Conservation (phyloP, 2,329 filamentous ascomycete species). For the Nemania sp. region DNA sequence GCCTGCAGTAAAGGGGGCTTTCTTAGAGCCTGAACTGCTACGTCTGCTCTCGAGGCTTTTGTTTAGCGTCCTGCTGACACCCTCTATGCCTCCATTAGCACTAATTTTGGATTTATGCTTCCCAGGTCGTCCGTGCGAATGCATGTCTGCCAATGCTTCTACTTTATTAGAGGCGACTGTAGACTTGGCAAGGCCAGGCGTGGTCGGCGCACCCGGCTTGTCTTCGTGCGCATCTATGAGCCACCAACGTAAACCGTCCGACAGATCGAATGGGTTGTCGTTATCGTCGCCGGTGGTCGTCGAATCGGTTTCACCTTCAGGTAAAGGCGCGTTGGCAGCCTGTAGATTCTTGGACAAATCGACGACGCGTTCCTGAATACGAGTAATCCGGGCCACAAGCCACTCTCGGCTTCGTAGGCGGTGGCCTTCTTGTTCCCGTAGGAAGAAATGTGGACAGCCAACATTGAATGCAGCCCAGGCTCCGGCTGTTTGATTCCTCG, state of each 20-base stretch:
- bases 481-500: slow-evolving; percentile 88
- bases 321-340: slow-evolving; percentile 48
- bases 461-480: slow-evolving; percentile 99
- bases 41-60: slow-evolving; percentile 91
- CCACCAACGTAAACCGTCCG: slow-evolving; percentile 94
- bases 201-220: slow-evolving; percentile 88
- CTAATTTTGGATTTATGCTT: slow-evolving; percentile 50
- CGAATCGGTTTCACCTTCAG: slow-evolving; percentile 54
- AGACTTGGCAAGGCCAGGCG: slow-evolving; percentile 86
- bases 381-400: slow-evolving; percentile 92
- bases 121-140: slow-evolving; percentile 50
- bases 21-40: slow-evolving; percentile 84
- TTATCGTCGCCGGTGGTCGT: slow-evolving; percentile 70
- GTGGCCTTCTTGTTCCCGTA: slow-evolving; percentile 90
- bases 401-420: slow-evolving; percentile 85
- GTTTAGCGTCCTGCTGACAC: slow-evolving; percentile 76
- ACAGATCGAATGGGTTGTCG: slow-evolving; percentile 96
- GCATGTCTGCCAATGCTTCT: slow-evolving; percentile 78
- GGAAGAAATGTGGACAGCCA: slow-evolving; percentile 94
- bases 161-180: slow-evolving; percentile 88
- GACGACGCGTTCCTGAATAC: slow-evolving; percentile 90
- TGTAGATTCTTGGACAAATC: slow-evolving; percentile 80
- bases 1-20: slow-evolving; percentile 62
- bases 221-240: slow-evolving; percentile 92
- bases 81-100: slow-evolving; percentile 65